phyloP scores from a whole-genome alignment of 2,329 filamentous ascomycete genomes.

The Geosmithia morbida region DNA sequence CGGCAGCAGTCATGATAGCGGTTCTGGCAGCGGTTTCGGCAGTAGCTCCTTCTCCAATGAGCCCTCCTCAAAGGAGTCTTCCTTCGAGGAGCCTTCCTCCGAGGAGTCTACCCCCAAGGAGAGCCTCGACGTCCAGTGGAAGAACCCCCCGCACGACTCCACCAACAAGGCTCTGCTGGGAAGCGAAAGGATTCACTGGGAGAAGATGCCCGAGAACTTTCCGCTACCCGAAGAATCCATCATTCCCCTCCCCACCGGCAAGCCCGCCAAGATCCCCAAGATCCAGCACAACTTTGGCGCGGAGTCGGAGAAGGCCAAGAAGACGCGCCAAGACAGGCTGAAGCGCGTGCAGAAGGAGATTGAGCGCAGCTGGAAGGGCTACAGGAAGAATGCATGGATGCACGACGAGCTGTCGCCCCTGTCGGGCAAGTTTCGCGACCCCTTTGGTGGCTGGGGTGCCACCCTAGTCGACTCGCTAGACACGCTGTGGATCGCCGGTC shows the following conservation, averaged over 20 bases:
- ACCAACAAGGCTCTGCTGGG: conserved; percentile 3
- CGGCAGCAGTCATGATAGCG: too few relatives aligned
- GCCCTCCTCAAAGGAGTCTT: background rate
- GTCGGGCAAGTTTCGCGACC: conserved; percentile 52
- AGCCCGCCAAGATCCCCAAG: conserved; percentile 54
- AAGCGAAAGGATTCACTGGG: conserved; percentile 47
- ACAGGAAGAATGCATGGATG: conserved; percentile 65
- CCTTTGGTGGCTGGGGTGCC: conserved; percentile 85
- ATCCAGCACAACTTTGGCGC: conserved; percentile 62
- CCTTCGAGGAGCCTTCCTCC: background rate
- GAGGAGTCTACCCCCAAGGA: background rate
- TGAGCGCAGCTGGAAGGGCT: conserved; percentile 67
- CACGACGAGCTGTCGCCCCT: conserved; percentile 78
- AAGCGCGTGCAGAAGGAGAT: conserved; percentile 59
- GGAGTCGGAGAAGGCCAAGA: conserved; percentile 46
- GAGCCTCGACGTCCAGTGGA: conserved; percentile 9
- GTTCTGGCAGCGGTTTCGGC: too few relatives aligned
- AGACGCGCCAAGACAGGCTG: conserved; percentile 49
- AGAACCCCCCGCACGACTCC: conserved; percentile 11
- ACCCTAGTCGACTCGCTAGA: conserved; percentile 74
- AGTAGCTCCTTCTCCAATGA: background rate
- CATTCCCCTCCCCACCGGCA: conserved; percentile 60
- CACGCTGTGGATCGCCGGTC: conserved; percentile 75
- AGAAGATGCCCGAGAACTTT: conserved; percentile 59
- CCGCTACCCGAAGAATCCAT: conserved; percentile 58